A percentile compares a stretch with the other conserved stretches of the same genome.
Evolutionary conservation across 2,329 filamentous ascomycete genomes (phyloP).

Genomic region (Aurifilum marmelostoma): DNA sequence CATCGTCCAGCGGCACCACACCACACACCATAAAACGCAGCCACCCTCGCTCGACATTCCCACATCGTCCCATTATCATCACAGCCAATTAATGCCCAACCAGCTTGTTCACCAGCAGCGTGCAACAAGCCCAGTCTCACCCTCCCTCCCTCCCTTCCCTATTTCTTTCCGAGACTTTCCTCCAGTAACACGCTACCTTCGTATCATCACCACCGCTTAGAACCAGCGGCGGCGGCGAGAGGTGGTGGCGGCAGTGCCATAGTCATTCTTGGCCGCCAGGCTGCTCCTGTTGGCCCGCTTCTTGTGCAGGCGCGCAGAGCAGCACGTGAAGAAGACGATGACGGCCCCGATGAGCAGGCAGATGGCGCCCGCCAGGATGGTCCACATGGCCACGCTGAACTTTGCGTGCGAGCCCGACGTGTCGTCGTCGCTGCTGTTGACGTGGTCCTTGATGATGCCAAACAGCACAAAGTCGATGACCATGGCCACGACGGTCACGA

Average conservation of each 20-base stretch:
- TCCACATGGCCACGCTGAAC: slow-evolving; percentile 62
- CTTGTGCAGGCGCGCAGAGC: slow-evolving; percentile 50
- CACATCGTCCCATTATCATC: not conserved
- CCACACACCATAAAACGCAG: no score
- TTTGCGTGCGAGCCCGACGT: slow-evolving; percentile 46
- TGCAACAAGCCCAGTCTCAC: no score
- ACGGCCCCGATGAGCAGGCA: slow-evolving; percentile 58
- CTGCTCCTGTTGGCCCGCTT: slow-evolving; percentile 36
- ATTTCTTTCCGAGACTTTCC: not conserved
- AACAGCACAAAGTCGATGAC: slow-evolving; percentile 63
- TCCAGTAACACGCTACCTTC: not conserved
- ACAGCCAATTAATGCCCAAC: not conserved
- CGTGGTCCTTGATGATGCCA: slow-evolving; percentile 54
- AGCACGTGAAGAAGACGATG: slow-evolving; percentile 66
- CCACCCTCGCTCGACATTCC: not conserved
- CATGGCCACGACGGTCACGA: slow-evolving; percentile 52
- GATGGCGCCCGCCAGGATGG: slow-evolving; percentile 58
- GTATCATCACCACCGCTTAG: not conserved
- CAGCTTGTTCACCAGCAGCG: no score
- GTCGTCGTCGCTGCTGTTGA: slow-evolving; percentile 57
- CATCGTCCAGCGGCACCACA: not conserved
- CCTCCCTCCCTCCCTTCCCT: not conserved
- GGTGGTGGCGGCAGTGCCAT: slow-evolving; percentile 28
- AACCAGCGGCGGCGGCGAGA: slow-evolving; percentile 29
- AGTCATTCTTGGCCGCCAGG: slow-evolving; percentile 37